Evolutionary conservation across 441 rosid species (phyloP), one percentile per base, ranked within the genome.

Genomic region (Cnidoscolus chayamansa): DNA sequence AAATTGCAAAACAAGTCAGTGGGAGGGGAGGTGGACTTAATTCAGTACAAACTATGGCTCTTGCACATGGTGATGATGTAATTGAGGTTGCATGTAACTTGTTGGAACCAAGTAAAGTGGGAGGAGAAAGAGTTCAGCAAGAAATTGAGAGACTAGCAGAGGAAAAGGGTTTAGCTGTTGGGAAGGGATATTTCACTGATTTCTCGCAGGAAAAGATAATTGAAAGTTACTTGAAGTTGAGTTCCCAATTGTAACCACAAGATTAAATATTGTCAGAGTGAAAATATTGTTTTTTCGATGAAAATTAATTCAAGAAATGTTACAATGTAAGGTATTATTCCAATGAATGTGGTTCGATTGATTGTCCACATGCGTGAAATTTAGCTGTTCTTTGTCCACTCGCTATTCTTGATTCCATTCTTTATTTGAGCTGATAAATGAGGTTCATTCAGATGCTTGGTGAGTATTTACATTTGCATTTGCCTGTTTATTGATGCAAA

Each of bases 11-110:
- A 79, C 80, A 63, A 73, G 87, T 80, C 0, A 88, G 97, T 58
- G 89, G 84, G 74, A 86, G 97, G 81, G 90, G 97, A 70, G 97
- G 94, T 0, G 95, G 98, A 10, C 86, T 92, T 74, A 76, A 80
- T 63, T 86, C 88, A 8, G 97, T 94, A 55, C 95, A 94, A 83
- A 92, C 97, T 63, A 92, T 94, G 98, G 97, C 95, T 35, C 90
- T 94, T 57, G 82, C 82, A 64, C 92, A 90, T 19, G 84, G 84
- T 40, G 84, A 85, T 70, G 83, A 80, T 50, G 76, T 86, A 25
- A 89, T 79, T 50, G 98, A 92, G 81, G 97, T 94, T 31, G 98
- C 93, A 0, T 92, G 97, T 81, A 92, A 92, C 81, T 77, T 94
- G 86, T 76, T 92, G 86, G 86, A 90, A 51, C 94, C 98, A 17